phyloP scores from a whole-genome alignment of 345 rosid genomes.

The Eucalyptus tenuipes region DNA sequence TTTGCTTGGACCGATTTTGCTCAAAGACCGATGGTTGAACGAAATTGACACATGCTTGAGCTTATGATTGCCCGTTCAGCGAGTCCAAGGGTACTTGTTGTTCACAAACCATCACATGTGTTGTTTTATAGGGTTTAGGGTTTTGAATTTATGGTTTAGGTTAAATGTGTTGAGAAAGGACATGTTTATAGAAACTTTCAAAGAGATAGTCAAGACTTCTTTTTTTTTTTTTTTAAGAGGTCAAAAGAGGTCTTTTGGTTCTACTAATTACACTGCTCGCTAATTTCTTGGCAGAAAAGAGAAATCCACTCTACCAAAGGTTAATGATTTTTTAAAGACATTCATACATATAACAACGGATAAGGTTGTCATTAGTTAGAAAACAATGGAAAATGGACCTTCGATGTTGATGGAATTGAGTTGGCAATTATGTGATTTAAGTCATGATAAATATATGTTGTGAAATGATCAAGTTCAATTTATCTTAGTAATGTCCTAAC shows the following conservation, averaged over 20 bases:
- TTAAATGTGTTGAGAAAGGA: not conserved
- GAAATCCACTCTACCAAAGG: not conserved
- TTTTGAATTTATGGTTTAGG: not conserved
- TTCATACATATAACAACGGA: not conserved
- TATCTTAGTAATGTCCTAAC: too few relatives aligned
- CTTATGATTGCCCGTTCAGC: not conserved
- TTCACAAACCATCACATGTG: not conserved
- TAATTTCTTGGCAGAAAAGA: not conserved
- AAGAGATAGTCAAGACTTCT: not conserved
- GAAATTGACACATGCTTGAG: not conserved
- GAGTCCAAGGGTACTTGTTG: not conserved
- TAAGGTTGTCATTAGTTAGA: too few relatives aligned
- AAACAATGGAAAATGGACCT: too few relatives aligned
- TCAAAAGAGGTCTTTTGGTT: not conserved
- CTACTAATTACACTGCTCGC: not conserved
- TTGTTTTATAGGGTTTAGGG: not conserved
- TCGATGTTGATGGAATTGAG: rapidly evolving
- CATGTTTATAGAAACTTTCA: not conserved
- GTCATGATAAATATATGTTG: too few relatives aligned
- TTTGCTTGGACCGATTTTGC: not conserved
- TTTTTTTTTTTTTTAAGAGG: not conserved
- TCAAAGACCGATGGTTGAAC: not conserved
- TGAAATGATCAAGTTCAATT: too few relatives aligned
- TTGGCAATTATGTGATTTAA: too few relatives aligned
- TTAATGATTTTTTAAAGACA: not conserved